Evolutionary conservation across 208 protist genomes (phyloP), one percentile per base, ranked within the genome.

Genomic region (Acanthamoeba castellanii): DNA sequence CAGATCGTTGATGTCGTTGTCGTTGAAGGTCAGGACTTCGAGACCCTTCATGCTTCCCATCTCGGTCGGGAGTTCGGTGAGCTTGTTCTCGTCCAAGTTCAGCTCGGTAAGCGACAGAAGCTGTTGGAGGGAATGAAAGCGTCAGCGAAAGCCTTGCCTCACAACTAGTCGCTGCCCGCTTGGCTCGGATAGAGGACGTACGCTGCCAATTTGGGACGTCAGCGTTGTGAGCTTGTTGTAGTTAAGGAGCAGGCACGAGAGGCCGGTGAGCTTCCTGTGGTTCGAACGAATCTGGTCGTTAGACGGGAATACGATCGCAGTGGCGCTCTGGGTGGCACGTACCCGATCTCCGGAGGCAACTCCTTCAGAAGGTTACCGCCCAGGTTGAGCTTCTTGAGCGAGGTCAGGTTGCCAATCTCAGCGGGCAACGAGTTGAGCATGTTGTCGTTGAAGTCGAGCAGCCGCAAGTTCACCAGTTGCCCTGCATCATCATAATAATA

Each of bases 41-140:
- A 96, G 61, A 13, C n/a, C 22, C n/a, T 50, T 68, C 91, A 96
- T 74, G 37, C 47, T 42, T 27, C 95, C 93, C 59, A 95, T 78
- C 55, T 76, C 59, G 30, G 25, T 27, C 32, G 95, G 95, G 18
- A 96, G 85, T 52, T 82, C 78, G 47, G 94, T 70, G 72, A 96
- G 74, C 64, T 95, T 93, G 93, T 96, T 96, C 52, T 96, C 95
- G 70, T 96, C 95, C 27, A 96, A 72, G 47, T 95, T 92, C 52
- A 96, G 95, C 92, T 96, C 92, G 32, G 72, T 68, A 14, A 96
- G 91, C 55, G 95, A 64, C 32, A 64, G 25, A 47, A 96, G 95
- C 55, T 61, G 59, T 20, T 20, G 52, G 14, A 18, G 52, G 16
- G 16, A 57, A 57, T 20, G 9, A 18, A 57, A 18, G 16, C 14